Evolutionary conservation across 345 rosid species (phyloP).

Genomic region (Eucalyptus pauciflora): DNA sequence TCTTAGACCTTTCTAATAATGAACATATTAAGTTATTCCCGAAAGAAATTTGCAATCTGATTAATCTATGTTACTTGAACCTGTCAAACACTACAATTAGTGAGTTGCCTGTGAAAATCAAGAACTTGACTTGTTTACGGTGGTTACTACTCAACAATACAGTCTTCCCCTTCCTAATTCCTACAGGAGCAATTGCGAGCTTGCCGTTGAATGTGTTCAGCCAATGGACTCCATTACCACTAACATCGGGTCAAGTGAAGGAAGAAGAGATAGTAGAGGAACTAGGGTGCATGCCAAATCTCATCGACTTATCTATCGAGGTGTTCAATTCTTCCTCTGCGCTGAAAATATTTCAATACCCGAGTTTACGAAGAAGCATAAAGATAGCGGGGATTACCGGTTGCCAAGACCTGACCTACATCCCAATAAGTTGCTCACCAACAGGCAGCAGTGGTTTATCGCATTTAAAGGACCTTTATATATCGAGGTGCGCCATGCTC

Average conservation of each 20-base stretch:
- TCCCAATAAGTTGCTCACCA: not conserved
- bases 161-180: rapidly evolving
- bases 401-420: rapidly evolving
- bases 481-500: rapidly evolving
- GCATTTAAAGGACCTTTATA: rapidly evolving
- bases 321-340: rapidly evolving
- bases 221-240: rapidly evolving
- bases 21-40: rapidly evolving
- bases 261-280: not conserved
- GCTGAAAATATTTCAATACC: not conserved
- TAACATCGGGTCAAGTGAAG: rapidly evolving
- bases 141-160: rapidly evolving
- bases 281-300: not conserved
- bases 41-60: not conserved
- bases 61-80: not conserved
- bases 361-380: not conserved
- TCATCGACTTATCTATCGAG: rapidly evolving
- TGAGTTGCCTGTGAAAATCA: not conserved
- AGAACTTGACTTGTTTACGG: not conserved
- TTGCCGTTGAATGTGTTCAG: not conserved
- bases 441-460: rapidly evolving
- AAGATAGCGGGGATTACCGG: rapidly evolving
- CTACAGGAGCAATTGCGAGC: rapidly evolving
- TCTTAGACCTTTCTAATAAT: rapidly evolving
- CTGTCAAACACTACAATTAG: rapidly evolving